Percentiles rank a stretch among this genome's conserved stretches.
These are phyloP conservation scores for Liquidambar formosana DNA, from an alignment of 164 flowering plant species.

Conservation along the genomic window DNA sequence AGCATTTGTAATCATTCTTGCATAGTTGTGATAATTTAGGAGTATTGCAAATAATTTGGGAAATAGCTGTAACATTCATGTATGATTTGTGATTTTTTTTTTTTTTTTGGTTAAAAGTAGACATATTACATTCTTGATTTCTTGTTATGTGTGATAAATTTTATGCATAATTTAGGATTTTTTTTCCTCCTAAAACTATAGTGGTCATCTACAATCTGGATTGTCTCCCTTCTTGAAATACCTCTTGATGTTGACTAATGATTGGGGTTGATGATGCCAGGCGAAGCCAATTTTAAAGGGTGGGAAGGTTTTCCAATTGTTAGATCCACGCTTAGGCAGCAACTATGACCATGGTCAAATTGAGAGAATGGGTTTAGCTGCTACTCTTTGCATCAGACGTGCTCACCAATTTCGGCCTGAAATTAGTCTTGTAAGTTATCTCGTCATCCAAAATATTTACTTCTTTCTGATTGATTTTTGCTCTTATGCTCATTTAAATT, in stretches of 20 bases:
- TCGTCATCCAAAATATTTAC: too few relatives aligned
- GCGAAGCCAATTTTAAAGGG: constrained; percentile 70
- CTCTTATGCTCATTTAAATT: too few relatives aligned
- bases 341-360: constrained; percentile 57
- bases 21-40: background rate
- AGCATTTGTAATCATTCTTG: background rate
- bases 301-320: constrained; percentile 54
- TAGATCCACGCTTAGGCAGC: constrained; percentile 65
- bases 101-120: too few relatives aligned
- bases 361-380: constrained; percentile 79
- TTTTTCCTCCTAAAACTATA: background rate
- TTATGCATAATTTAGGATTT: too few relatives aligned
- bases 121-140: too few relatives aligned
- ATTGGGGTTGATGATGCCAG: constrained; percentile 32
- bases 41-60: background rate
- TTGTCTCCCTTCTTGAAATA: background rate
- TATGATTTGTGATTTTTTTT: background rate
- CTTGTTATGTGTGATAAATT: too few relatives aligned
- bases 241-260: constrained; percentile 8
- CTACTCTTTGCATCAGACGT: constrained; percentile 73
- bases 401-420: constrained; percentile 74
- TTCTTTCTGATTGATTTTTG: too few relatives aligned
- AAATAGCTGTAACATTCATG: background rate
- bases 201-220: background rate
- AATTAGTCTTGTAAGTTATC: constrained; percentile 61